These are phyloP conservation scores for Corymbia citriodora DNA, from an alignment of 441 rosid species.

Conservation along the genomic window DNA sequence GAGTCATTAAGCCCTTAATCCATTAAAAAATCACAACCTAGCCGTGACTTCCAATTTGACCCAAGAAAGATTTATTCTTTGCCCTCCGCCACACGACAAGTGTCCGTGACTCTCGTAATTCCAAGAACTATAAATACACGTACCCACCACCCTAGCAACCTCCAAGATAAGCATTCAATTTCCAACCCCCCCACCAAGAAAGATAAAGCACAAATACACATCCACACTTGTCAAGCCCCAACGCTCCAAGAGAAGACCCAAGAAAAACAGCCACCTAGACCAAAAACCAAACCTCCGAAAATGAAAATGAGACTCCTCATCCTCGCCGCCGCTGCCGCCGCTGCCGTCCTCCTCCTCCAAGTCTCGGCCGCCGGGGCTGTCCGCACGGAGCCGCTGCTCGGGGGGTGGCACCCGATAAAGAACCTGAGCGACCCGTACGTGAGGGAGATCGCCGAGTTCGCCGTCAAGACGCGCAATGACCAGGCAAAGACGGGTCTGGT, in stretches of 20 bases:
- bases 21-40: neutral
- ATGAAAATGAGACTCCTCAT: neutral
- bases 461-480: conserved; percentile 40
- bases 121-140: neutral
- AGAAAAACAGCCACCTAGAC: neutral
- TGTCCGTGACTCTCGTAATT: neutral
- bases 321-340: neutral
- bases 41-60: neutral
- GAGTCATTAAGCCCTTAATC: neutral
- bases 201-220: neutral
- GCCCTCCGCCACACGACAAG: neutral
- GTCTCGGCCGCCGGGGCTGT: conserved; percentile 1
- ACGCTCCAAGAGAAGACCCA: too few relatives aligned
- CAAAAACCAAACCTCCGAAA: neutral
- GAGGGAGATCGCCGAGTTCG: conserved; percentile 33
- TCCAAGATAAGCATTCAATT: neutral
- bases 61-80: neutral
- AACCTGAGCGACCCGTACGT: neutral
- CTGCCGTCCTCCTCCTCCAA: conserved; percentile 8
- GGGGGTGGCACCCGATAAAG: neutral
- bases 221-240: too few relatives aligned
- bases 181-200: neutral
- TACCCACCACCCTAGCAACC: neutral
- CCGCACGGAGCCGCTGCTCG: neutral
- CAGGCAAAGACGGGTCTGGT: conserved; percentile 12